phyloP scores from a whole-genome alignment of 176 grass and related monocot species.

The Alopecurus myosuroides region DNA sequence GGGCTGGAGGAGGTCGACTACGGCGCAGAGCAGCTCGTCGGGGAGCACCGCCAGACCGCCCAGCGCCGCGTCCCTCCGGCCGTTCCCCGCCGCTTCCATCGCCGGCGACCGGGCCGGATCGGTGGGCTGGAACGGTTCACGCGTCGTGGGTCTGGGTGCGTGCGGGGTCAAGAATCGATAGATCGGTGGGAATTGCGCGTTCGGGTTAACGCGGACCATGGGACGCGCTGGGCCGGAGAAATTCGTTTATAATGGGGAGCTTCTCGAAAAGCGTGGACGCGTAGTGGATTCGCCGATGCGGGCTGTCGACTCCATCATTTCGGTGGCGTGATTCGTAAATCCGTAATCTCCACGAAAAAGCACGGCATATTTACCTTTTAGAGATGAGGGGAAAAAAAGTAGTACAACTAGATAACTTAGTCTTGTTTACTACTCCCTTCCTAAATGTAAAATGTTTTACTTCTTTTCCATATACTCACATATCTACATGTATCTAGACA shows the following conservation, averaged over 20 bases:
- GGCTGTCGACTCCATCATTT: background rate
- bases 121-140: background rate
- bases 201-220: background rate
- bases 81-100: constrained; percentile 37
- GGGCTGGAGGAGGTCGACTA: constrained; percentile 83
- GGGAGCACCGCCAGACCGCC: constrained; percentile 68
- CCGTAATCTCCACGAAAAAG: background rate
- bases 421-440: too few relatives aligned
- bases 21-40: constrained; percentile 71
- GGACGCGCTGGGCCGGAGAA: background rate
- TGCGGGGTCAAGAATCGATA: background rate
- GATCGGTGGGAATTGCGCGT: constrained; percentile 28
- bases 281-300: constrained; percentile 9
- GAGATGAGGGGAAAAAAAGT: background rate
- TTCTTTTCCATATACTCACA: too few relatives aligned
- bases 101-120: background rate
- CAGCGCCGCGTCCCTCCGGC: constrained; percentile 64
- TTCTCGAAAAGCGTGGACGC: constrained; percentile 2
- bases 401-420: background rate
- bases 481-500: too few relatives aligned
- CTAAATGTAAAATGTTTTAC: too few relatives aligned
- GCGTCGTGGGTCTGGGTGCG: background rate
- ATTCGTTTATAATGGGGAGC: constrained; percentile 6
- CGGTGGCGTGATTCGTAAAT: background rate
- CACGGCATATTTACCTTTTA: background rate